Evolutionary conservation across 768 basidiomycete species (phyloP).

Genomic region (Podaxis sp.): DNA sequence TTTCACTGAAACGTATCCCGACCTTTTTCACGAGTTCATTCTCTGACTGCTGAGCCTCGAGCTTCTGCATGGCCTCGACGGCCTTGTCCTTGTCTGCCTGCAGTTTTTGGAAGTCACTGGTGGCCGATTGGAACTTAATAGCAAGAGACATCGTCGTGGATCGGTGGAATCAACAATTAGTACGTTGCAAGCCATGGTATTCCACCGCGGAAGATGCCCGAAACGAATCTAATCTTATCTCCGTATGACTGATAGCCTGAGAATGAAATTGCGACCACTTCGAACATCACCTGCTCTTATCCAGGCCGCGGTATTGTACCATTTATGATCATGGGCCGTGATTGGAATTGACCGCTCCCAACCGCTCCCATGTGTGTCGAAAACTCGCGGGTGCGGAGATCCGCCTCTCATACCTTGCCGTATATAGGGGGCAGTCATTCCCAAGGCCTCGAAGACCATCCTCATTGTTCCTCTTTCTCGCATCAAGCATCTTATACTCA

Average conservation of each 20-base stretch:
- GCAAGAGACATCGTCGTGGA: slow-evolving; percentile 50
- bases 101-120: slow-evolving; percentile 77
- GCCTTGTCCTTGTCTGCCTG: slow-evolving; percentile 70
- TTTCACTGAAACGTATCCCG: neutral
- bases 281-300: neutral
- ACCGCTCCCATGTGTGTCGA: neutral
- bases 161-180: neutral
- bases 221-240: slow-evolving; percentile 9
- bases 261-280: neutral
- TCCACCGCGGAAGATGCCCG: neutral
- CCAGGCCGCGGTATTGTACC: neutral
- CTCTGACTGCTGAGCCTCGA: slow-evolving; percentile 91
- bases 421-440: neutral
- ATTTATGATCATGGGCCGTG: neutral
- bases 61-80: slow-evolving; percentile 79
- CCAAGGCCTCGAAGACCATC: neutral
- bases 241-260: neutral
- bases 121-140: slow-evolving; percentile 62
- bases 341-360: neutral
- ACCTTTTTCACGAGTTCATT: slow-evolving; percentile 93
- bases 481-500: neutral
- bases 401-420: neutral
- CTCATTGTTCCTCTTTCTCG: neutral
- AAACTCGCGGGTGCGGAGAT: neutral
- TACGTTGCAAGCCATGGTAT: neutral